Evolutionary conservation across 805 yeast species (phyloP).

Genomic region (Cyberlindnera mrakii): DNA sequence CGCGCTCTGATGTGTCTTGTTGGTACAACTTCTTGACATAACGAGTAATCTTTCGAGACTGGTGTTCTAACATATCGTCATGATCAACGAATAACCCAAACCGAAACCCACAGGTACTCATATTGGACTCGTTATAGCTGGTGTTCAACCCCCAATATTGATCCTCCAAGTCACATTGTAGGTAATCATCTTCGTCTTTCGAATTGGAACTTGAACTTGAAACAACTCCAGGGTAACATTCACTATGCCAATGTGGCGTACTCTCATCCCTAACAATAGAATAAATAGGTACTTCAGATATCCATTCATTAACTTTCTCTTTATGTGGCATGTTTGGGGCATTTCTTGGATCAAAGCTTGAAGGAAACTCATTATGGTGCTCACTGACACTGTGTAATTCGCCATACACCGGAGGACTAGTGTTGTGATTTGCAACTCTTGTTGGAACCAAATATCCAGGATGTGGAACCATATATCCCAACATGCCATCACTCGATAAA

Average conservation of each 20-base stretch:
- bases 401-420: not conserved
- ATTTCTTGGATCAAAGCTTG: slow-evolving; percentile 53
- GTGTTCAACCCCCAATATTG: not conserved
- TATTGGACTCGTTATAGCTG: not conserved
- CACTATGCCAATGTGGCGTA: slow-evolving; percentile 26
- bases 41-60: slow-evolving; percentile 46
- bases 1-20: slow-evolving; percentile 11
- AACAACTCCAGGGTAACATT: slow-evolving; percentile 48
- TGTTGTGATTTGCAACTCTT: not conserved
- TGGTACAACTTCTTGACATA: slow-evolving; percentile 35
- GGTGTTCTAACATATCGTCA: slow-evolving; percentile 46
- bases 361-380: slow-evolving; percentile 29
- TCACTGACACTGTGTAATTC: not conserved
- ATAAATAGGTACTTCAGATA: slow-evolving; percentile 47
- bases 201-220: slow-evolving; percentile 16
- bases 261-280: slow-evolving; percentile 13
- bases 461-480: not conserved
- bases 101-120: slow-evolving; percentile 1
- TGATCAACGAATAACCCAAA: slow-evolving; percentile 29
- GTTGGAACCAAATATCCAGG: not conserved
- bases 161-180: slow-evolving; percentile 7
- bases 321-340: slow-evolving; percentile 57
- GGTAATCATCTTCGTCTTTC: slow-evolving; percentile 1
- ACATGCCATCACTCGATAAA: not conserved
- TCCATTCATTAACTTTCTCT: slow-evolving; percentile 67